Conservation (phyloP, 352 stramenopile genomes). For the Pythium myriotylum region DNA sequence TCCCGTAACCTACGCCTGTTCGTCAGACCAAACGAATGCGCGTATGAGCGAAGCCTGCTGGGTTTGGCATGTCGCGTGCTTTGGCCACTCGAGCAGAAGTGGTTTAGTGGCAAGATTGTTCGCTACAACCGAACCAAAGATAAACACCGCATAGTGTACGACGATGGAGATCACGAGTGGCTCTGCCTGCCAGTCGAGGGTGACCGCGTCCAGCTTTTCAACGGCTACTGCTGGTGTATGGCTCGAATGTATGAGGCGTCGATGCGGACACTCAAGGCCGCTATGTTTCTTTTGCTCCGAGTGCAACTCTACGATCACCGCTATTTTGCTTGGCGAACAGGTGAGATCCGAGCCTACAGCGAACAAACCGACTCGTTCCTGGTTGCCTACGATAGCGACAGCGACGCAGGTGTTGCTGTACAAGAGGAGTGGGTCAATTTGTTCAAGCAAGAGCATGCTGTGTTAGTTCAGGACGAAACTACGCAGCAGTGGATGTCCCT, state of each 20-base stretch:
- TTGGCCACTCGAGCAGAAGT: slow-evolving; percentile 78
- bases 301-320: slow-evolving; percentile 58
- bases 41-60: slow-evolving; percentile 52
- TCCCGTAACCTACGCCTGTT: slow-evolving; percentile 61
- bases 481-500: slow-evolving; percentile 67
- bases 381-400: slow-evolving; percentile 49
- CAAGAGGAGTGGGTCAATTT: slow-evolving; percentile 64
- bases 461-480: slow-evolving; percentile 63
- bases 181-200: slow-evolving; percentile 40
- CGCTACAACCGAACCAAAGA: slow-evolving; percentile 62
- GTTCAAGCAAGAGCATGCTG: slow-evolving; percentile 56
- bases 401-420: not conserved
- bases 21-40: slow-evolving; percentile 69
- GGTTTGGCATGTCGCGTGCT: slow-evolving; percentile 65
- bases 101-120: slow-evolving; percentile 61
- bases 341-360: slow-evolving; percentile 50
- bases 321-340: slow-evolving; percentile 51
- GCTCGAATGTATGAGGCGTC: slow-evolving; percentile 60
- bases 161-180: slow-evolving; percentile 83
- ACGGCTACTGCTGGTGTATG: slow-evolving; percentile 77
- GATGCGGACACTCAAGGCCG: slow-evolving; percentile 49
- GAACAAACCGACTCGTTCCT: slow-evolving; percentile 61
- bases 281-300: slow-evolving; percentile 50
- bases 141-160: slow-evolving; percentile 74
- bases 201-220: slow-evolving; percentile 69